Base-by-base conservation (phyloP, 2,329 filamentous ascomycete species). In the Ophiostoma quercus region DNA sequence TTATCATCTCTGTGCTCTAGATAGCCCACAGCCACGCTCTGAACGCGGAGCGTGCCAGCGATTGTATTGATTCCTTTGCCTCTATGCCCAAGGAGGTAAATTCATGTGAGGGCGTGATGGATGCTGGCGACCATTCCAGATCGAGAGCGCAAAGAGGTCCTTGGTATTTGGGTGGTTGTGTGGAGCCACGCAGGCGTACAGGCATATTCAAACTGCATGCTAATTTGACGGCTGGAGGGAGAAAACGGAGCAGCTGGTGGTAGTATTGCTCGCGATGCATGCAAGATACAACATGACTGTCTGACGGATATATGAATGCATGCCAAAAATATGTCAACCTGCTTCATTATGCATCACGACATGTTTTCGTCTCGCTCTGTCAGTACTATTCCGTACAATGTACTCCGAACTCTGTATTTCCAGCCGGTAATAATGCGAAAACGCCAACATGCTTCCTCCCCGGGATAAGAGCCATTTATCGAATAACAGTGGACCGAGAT, bases 401-500 rank as follows among this genome's bases (percentile, higher is more conserved):
- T 6, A 19, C 41, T 19, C 16, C 16, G 43, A 34, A 34, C 34
- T 8, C 5, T 6, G 34, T 34, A 34, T 34, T 34, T 34, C 34
- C 43, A 47, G 16, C 39, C 39, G 39, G 39, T 41, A 41, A 41
- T 41, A 41, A 41, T 41, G 39, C 39, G 39, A 51, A 22, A 51
- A 51, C 34, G 1, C n/a, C 47, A 57, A 25, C 8, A 54, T 54
- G n/a, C 22, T 57, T 32, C 25, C 3, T 32, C 4, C 57, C 14
- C 25, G 11, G 57, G 25, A 32, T 3, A 60, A 60, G 57, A 62
- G 57, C 14, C 57, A 62, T 62, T 62, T 62, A 62, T 62, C 25
- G 14, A 62, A 34, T 57, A 32, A 32, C 57, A 62, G 57, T 62
- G 57, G 57, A 62, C 25, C 57, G 25, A 62, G 25, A 62, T 32